Evolutionary conservation across 2,329 filamentous ascomycete genomes (phyloP).

Genomic region (Calonectria pauciramosa): DNA sequence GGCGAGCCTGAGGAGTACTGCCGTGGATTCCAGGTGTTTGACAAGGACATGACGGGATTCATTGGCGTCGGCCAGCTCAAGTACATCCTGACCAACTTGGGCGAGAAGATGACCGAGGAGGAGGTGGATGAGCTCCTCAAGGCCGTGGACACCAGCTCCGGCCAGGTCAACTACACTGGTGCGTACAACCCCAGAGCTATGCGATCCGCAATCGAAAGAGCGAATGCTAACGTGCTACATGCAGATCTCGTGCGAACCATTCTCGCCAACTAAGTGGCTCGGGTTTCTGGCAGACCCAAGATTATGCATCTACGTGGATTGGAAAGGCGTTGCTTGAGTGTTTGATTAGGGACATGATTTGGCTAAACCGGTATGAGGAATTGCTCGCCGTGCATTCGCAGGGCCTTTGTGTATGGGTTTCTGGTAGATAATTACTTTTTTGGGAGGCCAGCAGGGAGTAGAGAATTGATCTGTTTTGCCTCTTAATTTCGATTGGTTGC

Average conservation of each 20-base stretch:
- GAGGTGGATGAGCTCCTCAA: constrained; percentile 99
- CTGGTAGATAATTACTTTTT: constrained; percentile 44
- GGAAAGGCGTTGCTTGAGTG: constrained; percentile 51
- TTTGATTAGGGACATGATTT: constrained; percentile 47
- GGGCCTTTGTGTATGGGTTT: constrained; percentile 43
- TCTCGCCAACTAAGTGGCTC: constrained; percentile 77
- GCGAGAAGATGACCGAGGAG: constrained; percentile 99
- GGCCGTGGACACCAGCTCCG: constrained; percentile 94
- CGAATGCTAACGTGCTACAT: constrained; percentile 5
- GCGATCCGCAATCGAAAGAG: neutral
- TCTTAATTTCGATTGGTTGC: constrained; percentile 22
- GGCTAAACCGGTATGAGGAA: constrained; percentile 44
- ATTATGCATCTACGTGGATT: constrained; percentile 51
- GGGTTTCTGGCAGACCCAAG: constrained; percentile 36
- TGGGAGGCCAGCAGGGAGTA: constrained; percentile 35
- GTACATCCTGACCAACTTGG: constrained; percentile 97
- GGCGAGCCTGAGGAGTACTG: constrained; percentile 99
- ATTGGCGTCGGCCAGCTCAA: constrained; percentile 98
- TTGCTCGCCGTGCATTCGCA: constrained; percentile 39
- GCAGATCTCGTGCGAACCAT: constrained; percentile 88
- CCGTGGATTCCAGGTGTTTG: constrained; percentile 98
- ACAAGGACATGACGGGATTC: constrained; percentile 98
- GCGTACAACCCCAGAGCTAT: constrained; percentile 35
- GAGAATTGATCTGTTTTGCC: constrained; percentile 37
- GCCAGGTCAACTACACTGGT: constrained; percentile 98